These are phyloP conservation scores for Aotearoamyces nothofagi DNA, from an alignment of 2,329 filamentous ascomycete genomes.

Conservation along the genomic window DNA sequence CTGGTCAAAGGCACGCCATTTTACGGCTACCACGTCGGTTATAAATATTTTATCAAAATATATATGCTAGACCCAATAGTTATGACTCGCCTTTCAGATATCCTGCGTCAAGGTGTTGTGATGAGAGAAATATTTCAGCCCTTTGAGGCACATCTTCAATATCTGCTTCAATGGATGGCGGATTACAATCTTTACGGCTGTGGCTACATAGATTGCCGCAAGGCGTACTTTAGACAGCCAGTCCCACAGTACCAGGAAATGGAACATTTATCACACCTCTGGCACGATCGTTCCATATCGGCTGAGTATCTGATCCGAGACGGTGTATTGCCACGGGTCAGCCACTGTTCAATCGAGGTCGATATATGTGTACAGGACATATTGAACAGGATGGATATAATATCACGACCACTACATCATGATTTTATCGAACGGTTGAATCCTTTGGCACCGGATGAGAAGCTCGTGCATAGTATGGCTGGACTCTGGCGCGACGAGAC, in stretches of 20 bases:
- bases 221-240: constrained; percentile 58
- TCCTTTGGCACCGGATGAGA: constrained; percentile 51
- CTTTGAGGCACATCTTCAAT: constrained; percentile 88
- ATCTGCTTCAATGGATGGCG: constrained; percentile 90
- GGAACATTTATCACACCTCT: constrained; percentile 46
- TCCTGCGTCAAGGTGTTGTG: constrained; percentile 77
- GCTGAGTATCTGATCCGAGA: constrained; percentile 44
- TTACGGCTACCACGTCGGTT: constrained; percentile 90
- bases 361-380: constrained; percentile 86
- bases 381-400: constrained; percentile 61
- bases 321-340: constrained; percentile 54
- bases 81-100: constrained; percentile 75
- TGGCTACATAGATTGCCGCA: constrained; percentile 62
- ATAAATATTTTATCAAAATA: constrained; percentile 82
- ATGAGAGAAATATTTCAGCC: constrained; percentile 77
- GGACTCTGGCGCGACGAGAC: constrained; percentile 87
- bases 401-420: constrained; percentile 68
- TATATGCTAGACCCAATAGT: constrained; percentile 81
- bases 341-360: constrained; percentile 79
- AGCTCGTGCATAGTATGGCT: constrained; percentile 87
- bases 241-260: constrained; percentile 55
- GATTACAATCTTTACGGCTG: constrained; percentile 98
- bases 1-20: constrained; percentile 89
- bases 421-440: constrained; percentile 63
- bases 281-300: constrained; percentile 65